Evolutionary conservation across 306 rosid genomes (phyloP), one percentile per base, ranked within the genome.

Genomic region (Castanospermum australe): DNA sequence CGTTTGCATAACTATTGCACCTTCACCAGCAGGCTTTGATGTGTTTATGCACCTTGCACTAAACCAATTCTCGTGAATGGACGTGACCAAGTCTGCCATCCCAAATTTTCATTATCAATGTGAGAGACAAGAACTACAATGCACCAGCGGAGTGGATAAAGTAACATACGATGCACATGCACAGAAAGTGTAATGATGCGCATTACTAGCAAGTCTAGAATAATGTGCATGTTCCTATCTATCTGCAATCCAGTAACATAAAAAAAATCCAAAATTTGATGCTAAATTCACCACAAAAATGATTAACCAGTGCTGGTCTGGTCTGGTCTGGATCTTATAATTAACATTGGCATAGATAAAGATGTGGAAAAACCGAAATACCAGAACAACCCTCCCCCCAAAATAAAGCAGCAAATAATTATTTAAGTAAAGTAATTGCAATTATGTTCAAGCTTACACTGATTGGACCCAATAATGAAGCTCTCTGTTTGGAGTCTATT

Each of bases 1-100:
- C 41, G 94, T 84, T 62, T 83, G 90, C 72, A 84, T 83, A 38
- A 88, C 64, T 33, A 89, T 76, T 50, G 85, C 90, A 28, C 89
- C 95, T 87, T 88, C 90, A 63, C 94, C 89, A 50, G 83, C 87
- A 67, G 91, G 85, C 68, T 91, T 88, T 79, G 84, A 84, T 50
- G 92, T 90, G 87, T 88, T 90, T 80, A 86, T 71, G 84, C 90
- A 88, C 88, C 92, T 88, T 74, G 91, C 91, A 75, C 87, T 72
- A 39, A 86, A 86, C 94, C 91, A 92, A 54, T 75, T 89, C 81
- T 85, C 92, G 60, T 88, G 91, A 65, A 90, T 78, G 67, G 90
- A 84, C 22, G 88, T 89, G 76, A 89, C 89, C 69, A 87, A 47
- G 85, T 87, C 89, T 87, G 84, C 57, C 83, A 82, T 35, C 44